phyloP scores from a whole-genome alignment of 805 yeast genomes.

The Dipodascus albidus region DNA sequence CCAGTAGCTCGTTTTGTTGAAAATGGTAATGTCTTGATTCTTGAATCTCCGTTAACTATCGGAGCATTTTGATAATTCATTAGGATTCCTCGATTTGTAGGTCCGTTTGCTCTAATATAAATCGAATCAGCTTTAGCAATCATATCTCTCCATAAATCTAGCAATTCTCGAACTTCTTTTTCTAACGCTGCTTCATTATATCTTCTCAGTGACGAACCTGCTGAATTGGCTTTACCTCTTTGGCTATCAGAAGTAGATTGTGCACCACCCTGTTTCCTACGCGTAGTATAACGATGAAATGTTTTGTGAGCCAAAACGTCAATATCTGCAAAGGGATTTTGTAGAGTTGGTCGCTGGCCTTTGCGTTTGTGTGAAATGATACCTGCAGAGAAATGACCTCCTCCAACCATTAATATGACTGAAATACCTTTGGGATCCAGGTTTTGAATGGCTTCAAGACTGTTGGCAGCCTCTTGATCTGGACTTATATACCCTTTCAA shows the following conservation, averaged over 20 bases:
- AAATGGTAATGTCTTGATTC: constrained; percentile 71
- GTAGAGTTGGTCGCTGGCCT: constrained; percentile 40
- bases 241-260: constrained; percentile 89
- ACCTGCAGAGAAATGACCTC: constrained; percentile 97
- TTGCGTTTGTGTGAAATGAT: constrained; percentile 60
- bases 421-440: constrained; percentile 29
- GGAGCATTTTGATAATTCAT: constrained; percentile 52
- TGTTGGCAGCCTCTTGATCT: constrained; percentile 29
- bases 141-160: constrained; percentile 48
- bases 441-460: constrained; percentile 24
- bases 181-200: constrained; percentile 78
- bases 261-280: constrained; percentile 96
- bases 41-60: constrained; percentile 41
- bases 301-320: constrained; percentile 62
- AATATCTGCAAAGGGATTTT: constrained; percentile 36
- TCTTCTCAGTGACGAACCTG: constrained; percentile 83
- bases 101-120: constrained; percentile 72
- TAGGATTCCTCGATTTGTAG: constrained; percentile 49
- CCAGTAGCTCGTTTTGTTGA: constrained; percentile 83
- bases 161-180: constrained; percentile 61
- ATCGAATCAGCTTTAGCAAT: constrained; percentile 55
- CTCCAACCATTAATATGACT: constrained; percentile 87
- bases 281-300: constrained; percentile 87
- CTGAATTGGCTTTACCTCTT: constrained; percentile 91
- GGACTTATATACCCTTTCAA: neutral